These are phyloP conservation scores for Artemisia argyi DNA, from an alignment of 129 eudicot species.

Conservation along the genomic window DNA sequence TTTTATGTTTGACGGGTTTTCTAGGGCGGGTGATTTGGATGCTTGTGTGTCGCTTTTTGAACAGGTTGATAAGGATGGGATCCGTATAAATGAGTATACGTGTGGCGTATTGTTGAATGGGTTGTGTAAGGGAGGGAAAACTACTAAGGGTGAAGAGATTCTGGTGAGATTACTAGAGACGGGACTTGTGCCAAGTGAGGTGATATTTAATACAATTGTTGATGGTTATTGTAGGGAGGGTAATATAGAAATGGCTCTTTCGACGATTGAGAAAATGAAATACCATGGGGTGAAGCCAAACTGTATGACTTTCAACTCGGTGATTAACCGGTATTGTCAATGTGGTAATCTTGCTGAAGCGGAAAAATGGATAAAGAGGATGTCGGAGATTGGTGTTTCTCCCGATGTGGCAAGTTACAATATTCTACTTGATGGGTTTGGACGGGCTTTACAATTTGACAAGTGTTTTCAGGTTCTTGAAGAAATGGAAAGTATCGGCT, in stretches of 20 bases:
- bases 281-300: slow-evolving; percentile 14
- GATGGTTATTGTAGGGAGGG: slow-evolving; percentile 36
- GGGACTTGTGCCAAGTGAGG: slow-evolving; percentile 27
- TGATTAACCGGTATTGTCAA: slow-evolving; percentile 25
- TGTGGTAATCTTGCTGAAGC: slow-evolving; percentile 33
- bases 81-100: slow-evolving; percentile 25
- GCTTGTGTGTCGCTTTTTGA: slow-evolving; percentile 16
- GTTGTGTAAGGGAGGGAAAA: slow-evolving; percentile 36
- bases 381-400: slow-evolving; percentile 22
- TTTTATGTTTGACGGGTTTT: slow-evolving; percentile 30
- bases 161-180: slow-evolving; percentile 15
- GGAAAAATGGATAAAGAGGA: slow-evolving; percentile 29
- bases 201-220: slow-evolving; percentile 30
- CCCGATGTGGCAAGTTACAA: slow-evolving; percentile 28
- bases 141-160: slow-evolving; percentile 33
- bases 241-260: slow-evolving; percentile 24
- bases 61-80: slow-evolving; percentile 21
- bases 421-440: slow-evolving; percentile 26
- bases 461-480: slow-evolving; percentile 31
- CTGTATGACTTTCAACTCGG: slow-evolving; percentile 20
- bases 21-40: slow-evolving; percentile 24
- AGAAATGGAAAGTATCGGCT: slow-evolving; percentile 34
- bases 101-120: slow-evolving; percentile 27
- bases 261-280: slow-evolving; percentile 30
- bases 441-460: slow-evolving; percentile 20